A percentile compares a stretch with the other conserved stretches of the same genome.
Conservation (phyloP, 2,329 filamentous ascomycete species). For the Xylaria sp. region DNA sequence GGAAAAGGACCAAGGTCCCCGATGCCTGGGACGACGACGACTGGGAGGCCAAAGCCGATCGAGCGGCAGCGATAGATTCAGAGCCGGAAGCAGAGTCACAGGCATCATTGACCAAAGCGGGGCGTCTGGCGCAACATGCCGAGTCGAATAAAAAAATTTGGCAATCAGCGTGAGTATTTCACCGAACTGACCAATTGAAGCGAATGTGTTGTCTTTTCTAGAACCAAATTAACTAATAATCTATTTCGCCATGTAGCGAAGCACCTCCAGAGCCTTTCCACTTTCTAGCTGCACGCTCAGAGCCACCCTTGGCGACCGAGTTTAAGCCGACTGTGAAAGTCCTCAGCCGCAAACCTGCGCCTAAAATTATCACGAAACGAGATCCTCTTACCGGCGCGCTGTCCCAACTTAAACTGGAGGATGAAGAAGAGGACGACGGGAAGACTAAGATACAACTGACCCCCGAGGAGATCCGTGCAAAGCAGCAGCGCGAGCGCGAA, state of each 20-base stretch:
- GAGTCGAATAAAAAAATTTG: slow-evolving; percentile 88
- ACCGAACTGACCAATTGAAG: neutral
- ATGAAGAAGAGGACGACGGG: slow-evolving; percentile 74
- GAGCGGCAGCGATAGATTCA: slow-evolving; percentile 53
- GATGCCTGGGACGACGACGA: slow-evolving; percentile 90
- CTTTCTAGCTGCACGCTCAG: slow-evolving; percentile 68
- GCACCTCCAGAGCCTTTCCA: slow-evolving; percentile 75
- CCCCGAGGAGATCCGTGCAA: slow-evolving; percentile 80
- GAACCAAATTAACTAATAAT: slow-evolving; percentile 7
- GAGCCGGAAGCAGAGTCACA: slow-evolving; percentile 52
- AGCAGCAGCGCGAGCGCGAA: slow-evolving; percentile 82
- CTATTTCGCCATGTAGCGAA: slow-evolving; percentile 65
- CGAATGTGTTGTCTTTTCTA: neutral
- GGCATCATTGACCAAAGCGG: slow-evolving; percentile 72
- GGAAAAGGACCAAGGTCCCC: slow-evolving; percentile 58
- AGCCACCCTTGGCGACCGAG: slow-evolving; percentile 70
- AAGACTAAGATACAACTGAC: slow-evolving; percentile 71
- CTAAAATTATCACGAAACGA: slow-evolving; percentile 67
- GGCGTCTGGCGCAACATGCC: slow-evolving; percentile 81
- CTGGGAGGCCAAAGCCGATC: slow-evolving; percentile 84
- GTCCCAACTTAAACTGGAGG: slow-evolving; percentile 58
- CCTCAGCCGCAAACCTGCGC: slow-evolving; percentile 81
- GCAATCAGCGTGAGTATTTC: slow-evolving; percentile 79
- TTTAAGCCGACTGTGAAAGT: slow-evolving; percentile 88
- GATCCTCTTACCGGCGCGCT: slow-evolving; percentile 64